These are phyloP conservation scores for Neodidymelliopsis sp. DNA, from an alignment of 2,329 filamentous ascomycete genomes.

Conservation along the genomic window DNA sequence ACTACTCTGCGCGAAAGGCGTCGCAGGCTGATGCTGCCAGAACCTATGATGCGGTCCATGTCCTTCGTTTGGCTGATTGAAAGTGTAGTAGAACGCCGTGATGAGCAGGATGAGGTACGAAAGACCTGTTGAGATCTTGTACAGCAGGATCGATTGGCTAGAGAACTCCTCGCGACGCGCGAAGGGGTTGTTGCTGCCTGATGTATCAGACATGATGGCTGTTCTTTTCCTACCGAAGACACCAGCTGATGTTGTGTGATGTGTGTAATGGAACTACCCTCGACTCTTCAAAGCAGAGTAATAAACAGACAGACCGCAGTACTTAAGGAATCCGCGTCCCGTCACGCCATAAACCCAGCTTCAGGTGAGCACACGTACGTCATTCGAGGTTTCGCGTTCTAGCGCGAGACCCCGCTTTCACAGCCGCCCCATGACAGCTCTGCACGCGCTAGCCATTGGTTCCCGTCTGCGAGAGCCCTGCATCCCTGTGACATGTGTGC, in stretches of 20 bases:
- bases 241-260: background rate
- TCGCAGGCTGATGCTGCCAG: conserved; percentile 76
- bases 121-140: conserved; percentile 77
- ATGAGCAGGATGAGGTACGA: conserved; percentile 79
- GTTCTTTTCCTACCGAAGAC: no score
- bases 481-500: conserved; percentile 9
- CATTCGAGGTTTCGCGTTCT: conserved; percentile 8
- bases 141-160: conserved; percentile 68
- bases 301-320: no score
- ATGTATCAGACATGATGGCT: conserved; percentile 8
- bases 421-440: conserved; percentile 14
- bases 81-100: conserved; percentile 76
- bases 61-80: conserved; percentile 70
- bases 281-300: no score
- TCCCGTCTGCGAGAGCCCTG: conserved; percentile 3
- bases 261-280: no score
- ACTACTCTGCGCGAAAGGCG: conserved; percentile 78
- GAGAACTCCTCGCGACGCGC: conserved; percentile 72
- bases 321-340: conserved; percentile 8
- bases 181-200: conserved; percentile 73
- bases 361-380: conserved; percentile 8
- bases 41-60: conserved; percentile 65
- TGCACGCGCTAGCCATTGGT: conserved; percentile 8
- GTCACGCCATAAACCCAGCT: conserved; percentile 14
- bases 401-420: conserved; percentile 17